phyloP scores from a whole-genome alignment of 805 yeast genomes.

The Ogataea methylovora region DNA sequence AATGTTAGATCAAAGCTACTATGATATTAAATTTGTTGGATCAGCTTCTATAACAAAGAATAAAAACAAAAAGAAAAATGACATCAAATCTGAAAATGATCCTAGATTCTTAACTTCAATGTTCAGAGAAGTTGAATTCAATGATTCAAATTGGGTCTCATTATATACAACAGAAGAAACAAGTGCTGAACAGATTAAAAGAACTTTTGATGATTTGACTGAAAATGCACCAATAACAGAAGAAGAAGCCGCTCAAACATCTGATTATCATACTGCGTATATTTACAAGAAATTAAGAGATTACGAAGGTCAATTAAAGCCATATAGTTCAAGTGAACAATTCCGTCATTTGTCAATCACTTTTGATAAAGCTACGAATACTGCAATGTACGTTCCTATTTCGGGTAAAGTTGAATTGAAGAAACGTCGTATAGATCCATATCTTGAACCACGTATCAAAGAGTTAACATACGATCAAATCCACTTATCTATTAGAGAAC shows the following conservation, averaged over 20 bases:
- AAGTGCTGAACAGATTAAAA: constrained; percentile 33
- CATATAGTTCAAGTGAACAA: constrained; percentile 32
- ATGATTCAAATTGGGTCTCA: constrained; percentile 73
- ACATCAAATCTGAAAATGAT: constrained; percentile 22
- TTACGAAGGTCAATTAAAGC: constrained; percentile 60
- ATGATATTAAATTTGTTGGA: constrained; percentile 55
- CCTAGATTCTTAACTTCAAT: constrained; percentile 48
- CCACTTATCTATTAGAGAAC: constrained; percentile 59
- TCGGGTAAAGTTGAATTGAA: constrained; percentile 73
- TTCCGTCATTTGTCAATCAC: constrained; percentile 63
- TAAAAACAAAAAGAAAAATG: constrained; percentile 23
- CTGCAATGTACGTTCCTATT: constrained; percentile 73
- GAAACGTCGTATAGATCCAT: constrained; percentile 70
- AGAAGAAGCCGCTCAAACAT: constrained; percentile 36
- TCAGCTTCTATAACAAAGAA: constrained; percentile 41
- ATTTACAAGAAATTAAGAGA: constrained; percentile 65
- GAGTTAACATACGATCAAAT: constrained; percentile 55
- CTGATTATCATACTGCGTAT: constrained; percentile 31
- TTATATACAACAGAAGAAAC: constrained; percentile 43
- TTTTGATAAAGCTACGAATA: constrained; percentile 44
- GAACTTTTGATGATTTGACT: constrained; percentile 37
- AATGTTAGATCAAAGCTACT: constrained; percentile 74
- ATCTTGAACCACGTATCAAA: constrained; percentile 45
- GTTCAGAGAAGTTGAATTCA: constrained; percentile 65
- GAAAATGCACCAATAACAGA: constrained; percentile 40